Evolutionary conservation across 2,329 filamentous ascomycete species (phyloP).

Genomic region (Hypoxylon sp.): DNA sequence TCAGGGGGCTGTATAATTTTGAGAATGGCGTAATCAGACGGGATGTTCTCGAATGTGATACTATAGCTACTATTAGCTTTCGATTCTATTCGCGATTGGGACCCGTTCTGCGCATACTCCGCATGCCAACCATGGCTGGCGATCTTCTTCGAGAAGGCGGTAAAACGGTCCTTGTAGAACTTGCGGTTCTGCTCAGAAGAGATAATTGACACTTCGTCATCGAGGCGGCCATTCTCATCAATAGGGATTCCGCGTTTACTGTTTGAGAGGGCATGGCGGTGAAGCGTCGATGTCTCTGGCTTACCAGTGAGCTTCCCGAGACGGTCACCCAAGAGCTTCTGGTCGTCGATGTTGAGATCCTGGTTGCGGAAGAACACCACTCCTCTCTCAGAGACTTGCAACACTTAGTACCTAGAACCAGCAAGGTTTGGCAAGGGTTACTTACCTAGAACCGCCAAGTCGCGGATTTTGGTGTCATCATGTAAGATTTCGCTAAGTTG

Average conservation of each 20-base stretch:
- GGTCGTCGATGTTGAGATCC: conserved; percentile 61
- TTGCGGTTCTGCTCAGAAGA: conserved; percentile 70
- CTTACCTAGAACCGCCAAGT: conserved; percentile 46
- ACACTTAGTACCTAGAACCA: conserved; percentile 14
- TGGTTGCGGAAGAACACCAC: conserved; percentile 67
- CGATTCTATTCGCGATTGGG: not conserved
- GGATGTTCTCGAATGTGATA: conserved; percentile 68
- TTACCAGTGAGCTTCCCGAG: conserved; percentile 62
- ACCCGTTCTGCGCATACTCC: conserved; percentile 52
- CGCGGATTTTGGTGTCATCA: conserved; percentile 55
- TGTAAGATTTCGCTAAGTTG: conserved; percentile 53
- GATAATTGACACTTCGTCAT: conserved; percentile 70
- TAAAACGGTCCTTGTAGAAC: conserved; percentile 64
- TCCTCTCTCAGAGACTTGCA: conserved; percentile 61
- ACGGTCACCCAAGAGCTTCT: conserved; percentile 62
- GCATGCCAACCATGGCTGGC: conserved; percentile 66
- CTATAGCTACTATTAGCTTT: conserved; percentile 18
- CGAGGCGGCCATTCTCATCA: conserved; percentile 66
- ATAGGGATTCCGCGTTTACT: conserved; percentile 51
- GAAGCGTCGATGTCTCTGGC: conserved; percentile 65
- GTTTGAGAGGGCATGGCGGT: conserved; percentile 65
- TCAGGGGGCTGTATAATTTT: conserved; percentile 64
- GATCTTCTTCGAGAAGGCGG: conserved; percentile 39
- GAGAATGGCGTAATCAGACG: conserved; percentile 68
- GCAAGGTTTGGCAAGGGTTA: not conserved